These are phyloP conservation scores for Botryotinia narcissicola DNA, from an alignment of 2,329 filamentous ascomycete genomes.

Conservation along the genomic window DNA sequence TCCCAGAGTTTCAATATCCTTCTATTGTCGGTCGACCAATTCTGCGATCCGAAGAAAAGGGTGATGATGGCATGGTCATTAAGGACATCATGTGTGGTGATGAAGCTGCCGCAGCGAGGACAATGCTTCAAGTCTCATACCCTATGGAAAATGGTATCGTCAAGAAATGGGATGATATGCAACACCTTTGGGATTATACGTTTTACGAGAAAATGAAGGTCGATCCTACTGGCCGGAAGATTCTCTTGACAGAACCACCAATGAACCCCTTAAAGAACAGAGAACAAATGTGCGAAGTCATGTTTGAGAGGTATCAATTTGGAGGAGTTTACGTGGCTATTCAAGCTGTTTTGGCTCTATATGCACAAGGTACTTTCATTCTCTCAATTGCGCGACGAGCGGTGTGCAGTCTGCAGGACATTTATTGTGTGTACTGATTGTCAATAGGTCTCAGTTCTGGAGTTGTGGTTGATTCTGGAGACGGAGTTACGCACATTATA, in stretches of 20 bases:
- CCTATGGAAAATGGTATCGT: slow-evolving; percentile 99
- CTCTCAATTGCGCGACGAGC: background rate
- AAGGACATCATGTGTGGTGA: slow-evolving; percentile 99
- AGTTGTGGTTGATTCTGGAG: slow-evolving; percentile 97
- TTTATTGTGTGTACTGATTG: slow-evolving; percentile 1
- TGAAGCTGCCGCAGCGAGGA: slow-evolving; percentile 91
- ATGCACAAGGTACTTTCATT: slow-evolving; percentile 74
- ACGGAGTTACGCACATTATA: slow-evolving; percentile 97
- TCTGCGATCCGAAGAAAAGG: slow-evolving; percentile 87
- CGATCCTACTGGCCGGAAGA: slow-evolving; percentile 89
- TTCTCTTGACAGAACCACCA: slow-evolving; percentile 92
- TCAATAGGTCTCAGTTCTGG: slow-evolving; percentile 76
- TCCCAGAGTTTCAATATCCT: slow-evolving; percentile 97
- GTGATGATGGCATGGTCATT: slow-evolving; percentile 64
- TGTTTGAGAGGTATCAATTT: slow-evolving; percentile 97
- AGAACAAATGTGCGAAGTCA: slow-evolving; percentile 97
- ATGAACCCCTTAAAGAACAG: slow-evolving; percentile 98
- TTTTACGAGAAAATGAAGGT: slow-evolving; percentile 97
- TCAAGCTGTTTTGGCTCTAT: slow-evolving; percentile 91
- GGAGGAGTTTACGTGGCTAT: slow-evolving; percentile 98
- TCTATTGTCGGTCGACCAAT: slow-evolving; percentile 98
- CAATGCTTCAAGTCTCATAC: slow-evolving; percentile 97
- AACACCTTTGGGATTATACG: slow-evolving; percentile 98
- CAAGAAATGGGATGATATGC: slow-evolving; percentile 99
- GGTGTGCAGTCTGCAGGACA: slow-evolving; percentile 20